Percentiles rank a stretch among this genome's conserved stretches.
Evolutionary conservation across 768 basidiomycete species (phyloP).

Genomic region (Rhodotorula taiwanensis): DNA sequence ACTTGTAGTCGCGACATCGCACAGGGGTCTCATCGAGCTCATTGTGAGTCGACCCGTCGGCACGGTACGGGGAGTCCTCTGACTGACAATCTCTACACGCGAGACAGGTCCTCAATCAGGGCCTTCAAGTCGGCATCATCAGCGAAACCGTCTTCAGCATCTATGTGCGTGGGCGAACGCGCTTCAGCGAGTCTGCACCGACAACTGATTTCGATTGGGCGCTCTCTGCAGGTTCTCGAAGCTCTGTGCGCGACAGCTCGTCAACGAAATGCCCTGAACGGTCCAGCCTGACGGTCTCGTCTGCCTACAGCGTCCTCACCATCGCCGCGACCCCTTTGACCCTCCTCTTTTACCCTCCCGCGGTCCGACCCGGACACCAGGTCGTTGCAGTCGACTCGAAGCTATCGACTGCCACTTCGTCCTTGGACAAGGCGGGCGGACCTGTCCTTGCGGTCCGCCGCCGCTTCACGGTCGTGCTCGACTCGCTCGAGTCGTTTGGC

Average conservation of each 20-base stretch:
- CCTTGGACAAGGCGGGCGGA: slow-evolving; percentile 10
- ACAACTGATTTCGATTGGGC: background rate
- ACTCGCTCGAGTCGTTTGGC: slow-evolving; percentile 80
- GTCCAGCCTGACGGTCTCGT: slow-evolving; percentile 42
- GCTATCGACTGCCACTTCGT: background rate
- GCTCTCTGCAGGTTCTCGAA: slow-evolving; percentile 18
- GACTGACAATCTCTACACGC: slow-evolving; percentile 58
- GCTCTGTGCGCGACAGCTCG: slow-evolving; percentile 11
- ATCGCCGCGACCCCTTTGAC: slow-evolving; percentile 80
- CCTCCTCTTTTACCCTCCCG: slow-evolving; percentile 65
- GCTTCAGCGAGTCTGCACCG: too few species aligned
- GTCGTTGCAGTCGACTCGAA: background rate
- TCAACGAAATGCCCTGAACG: background rate
- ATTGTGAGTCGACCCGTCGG: slow-evolving; percentile 81
- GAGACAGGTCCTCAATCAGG: slow-evolving; percentile 65
- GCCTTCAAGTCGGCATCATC: slow-evolving; percentile 59
- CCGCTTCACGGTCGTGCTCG: slow-evolving; percentile 76
- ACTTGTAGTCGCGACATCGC: background rate
- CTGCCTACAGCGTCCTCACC: slow-evolving; percentile 57
- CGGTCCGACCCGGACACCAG: slow-evolving; percentile 48
- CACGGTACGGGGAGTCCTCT: slow-evolving; percentile 49
- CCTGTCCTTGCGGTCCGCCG: slow-evolving; percentile 46
- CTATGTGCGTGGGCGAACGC: slow-evolving; percentile 64
- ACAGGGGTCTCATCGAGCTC: slow-evolving; percentile 62
- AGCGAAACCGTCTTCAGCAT: slow-evolving; percentile 67